A percentile compares a stretch with the other conserved stretches of the same genome.
Conservation (phyloP, 768 basidiomycete genomes). For the Paxillus involutus region DNA sequence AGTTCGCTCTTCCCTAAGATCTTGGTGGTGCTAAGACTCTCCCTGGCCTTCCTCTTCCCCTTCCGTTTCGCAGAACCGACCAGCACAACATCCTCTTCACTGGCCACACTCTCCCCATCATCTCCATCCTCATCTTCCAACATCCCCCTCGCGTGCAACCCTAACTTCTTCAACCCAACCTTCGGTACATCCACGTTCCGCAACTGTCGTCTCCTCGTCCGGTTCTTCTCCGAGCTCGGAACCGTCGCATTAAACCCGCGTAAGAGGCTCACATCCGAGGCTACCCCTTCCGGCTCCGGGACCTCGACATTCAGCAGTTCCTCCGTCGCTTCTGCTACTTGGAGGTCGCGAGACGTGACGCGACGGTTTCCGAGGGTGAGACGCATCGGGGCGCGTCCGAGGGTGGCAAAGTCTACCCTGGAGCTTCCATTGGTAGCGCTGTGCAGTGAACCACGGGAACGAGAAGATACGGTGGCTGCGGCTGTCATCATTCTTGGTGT, state of each 20-base stretch:
- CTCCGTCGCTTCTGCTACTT: constrained; percentile 79
- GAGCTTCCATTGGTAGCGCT: constrained; percentile 29
- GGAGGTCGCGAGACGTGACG: constrained; percentile 79
- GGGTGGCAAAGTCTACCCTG: constrained; percentile 69
- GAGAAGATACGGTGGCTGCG: constrained; percentile 65
- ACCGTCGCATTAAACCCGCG: constrained; percentile 95
- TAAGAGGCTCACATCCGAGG: constrained; percentile 75
- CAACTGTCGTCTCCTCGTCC: constrained; percentile 73
- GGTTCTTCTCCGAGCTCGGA: constrained; percentile 81
- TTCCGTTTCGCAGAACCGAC: constrained; percentile 39
- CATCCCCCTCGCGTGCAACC: constrained; percentile 76
- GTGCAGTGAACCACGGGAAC: constrained; percentile 36
- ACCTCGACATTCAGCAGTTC: constrained; percentile 71
- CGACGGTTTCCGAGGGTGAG: constrained; percentile 64
- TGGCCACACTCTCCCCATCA: constrained; percentile 62
- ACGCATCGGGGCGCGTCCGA: constrained; percentile 76
- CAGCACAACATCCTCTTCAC: constrained; percentile 74
- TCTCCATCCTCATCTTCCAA: constrained; percentile 46
- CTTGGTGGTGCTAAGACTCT: constrained; percentile 69
- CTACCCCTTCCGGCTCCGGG: constrained; percentile 71
- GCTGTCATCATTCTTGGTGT: constrained; percentile 78
- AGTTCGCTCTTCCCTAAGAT: constrained; percentile 84
- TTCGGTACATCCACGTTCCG: constrained; percentile 75
- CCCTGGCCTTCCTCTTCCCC: constrained; percentile 51
- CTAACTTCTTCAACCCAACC: constrained; percentile 77